Evolutionary conservation across 805 yeast species (phyloP), one percentile per base, ranked within the genome.

Genomic region (Candida silvatica): DNA sequence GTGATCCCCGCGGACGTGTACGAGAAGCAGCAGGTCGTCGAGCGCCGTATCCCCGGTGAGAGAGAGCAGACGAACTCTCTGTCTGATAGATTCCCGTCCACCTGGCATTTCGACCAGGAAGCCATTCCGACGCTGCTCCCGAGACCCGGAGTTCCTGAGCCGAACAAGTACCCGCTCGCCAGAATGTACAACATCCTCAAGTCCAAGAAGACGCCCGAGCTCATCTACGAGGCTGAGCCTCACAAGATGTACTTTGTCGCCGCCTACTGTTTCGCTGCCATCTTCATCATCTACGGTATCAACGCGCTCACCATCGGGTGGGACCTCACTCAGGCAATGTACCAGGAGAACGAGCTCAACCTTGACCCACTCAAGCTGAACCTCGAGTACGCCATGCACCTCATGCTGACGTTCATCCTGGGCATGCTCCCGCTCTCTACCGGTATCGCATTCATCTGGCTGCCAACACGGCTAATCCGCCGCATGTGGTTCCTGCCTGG

Each of bases 221-320:
- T 84, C 36, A 67, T 84, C 29, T 85, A 84, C 56, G 90, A 83
- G 62, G 75, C 87, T 18, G 94, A 85, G 56, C 83, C 92, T 0
- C 94, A 85, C 51, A 63, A 81, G 37, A 62, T 82, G 22, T 85
- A 83, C 54, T 84, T 83, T 53, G 60, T 82, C 8, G 69, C 75
- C 16, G 72, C 83, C 51, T 74, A 77, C 41, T 74, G 83, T 30
- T 66, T 80, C 49, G 84, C 87, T 0, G 59, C 82, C 26, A 75
- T 79, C 8, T 73, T 80, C 46, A 64, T 80, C 3, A 65, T 80
- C n/a, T 84, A 84, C 52, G 83, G 81, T 5, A 53, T 80, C 32
- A 74, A 60, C 40, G 57, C 57, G 6, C 47, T 52, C 4, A 36
- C 51, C 15, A 58, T 60, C 32, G 64, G 64, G 3, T 42, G 36